These are phyloP conservation scores for Carallia brachiata DNA, from an alignment of 345 rosid species.

Conservation along the genomic window DNA sequence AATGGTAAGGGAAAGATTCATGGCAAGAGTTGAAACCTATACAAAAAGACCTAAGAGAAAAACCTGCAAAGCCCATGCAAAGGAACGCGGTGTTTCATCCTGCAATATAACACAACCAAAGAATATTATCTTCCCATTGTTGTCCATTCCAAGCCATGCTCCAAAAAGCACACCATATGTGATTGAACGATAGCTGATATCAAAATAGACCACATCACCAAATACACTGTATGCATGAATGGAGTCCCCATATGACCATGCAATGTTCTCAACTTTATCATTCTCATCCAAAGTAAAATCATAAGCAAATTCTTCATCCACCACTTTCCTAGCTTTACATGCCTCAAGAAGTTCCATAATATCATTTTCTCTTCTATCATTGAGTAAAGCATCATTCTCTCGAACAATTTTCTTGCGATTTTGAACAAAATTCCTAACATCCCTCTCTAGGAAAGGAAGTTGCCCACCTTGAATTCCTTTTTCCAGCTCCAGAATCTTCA, in stretches of 20 bases:
- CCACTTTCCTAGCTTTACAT: slow-evolving; percentile 64
- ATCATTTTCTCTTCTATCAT: slow-evolving; percentile 72
- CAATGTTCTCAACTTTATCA: slow-evolving; percentile 73
- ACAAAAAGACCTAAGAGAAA: neutral
- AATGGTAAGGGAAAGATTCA: slow-evolving; percentile 36
- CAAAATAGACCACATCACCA: slow-evolving; percentile 81
- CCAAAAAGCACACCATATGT: slow-evolving; percentile 83
- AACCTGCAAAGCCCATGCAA: slow-evolving; percentile 96
- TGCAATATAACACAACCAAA: slow-evolving; percentile 82
- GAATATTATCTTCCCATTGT: slow-evolving; percentile 59
- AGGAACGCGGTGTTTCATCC: slow-evolving; percentile 68
- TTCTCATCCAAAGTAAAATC: slow-evolving; percentile 64
- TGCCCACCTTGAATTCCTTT: slow-evolving; percentile 85
- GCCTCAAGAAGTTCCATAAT: slow-evolving; percentile 69
- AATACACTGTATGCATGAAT: slow-evolving; percentile 49
- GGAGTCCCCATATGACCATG: slow-evolving; percentile 85
- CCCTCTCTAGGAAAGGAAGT: slow-evolving; percentile 84
- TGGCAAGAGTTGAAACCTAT: slow-evolving; percentile 36
- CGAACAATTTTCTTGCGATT: slow-evolving; percentile 77
- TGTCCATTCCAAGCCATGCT: slow-evolving; percentile 74
- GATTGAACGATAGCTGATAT: slow-evolving; percentile 72
- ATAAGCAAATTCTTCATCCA: slow-evolving; percentile 61
- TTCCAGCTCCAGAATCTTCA: slow-evolving; percentile 80
- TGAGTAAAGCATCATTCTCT: slow-evolving; percentile 76
- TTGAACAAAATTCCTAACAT: slow-evolving; percentile 87